Conservation (phyloP, 768 basidiomycete genomes). For the Leucosporidium creatinivorum region DNA sequence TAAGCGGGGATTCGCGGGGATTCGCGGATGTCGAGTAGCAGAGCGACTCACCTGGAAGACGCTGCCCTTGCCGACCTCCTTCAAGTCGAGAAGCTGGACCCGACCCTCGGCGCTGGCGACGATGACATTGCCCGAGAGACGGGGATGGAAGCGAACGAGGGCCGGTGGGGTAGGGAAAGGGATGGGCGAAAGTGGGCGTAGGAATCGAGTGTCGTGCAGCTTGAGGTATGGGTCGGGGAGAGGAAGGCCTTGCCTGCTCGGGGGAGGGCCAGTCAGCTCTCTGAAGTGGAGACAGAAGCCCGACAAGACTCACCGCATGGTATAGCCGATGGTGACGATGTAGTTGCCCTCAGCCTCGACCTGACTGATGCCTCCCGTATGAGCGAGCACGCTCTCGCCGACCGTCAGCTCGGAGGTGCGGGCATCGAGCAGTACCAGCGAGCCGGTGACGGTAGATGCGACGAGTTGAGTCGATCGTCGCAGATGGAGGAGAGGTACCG, state of each 20-base stretch:
- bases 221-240: conserved; percentile 87
- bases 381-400: conserved; percentile 63
- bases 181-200: conserved; percentile 74
- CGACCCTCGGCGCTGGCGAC: conserved; percentile 73
- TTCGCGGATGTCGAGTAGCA: fast-evolving
- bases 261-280: background rate
- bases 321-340: conserved; percentile 78
- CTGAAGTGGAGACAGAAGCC: background rate
- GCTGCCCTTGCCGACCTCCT: conserved; percentile 54
- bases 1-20: too few relatives aligned
- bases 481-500: conserved; percentile 22
- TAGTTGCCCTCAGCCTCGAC: conserved; percentile 71
- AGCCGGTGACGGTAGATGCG: conserved; percentile 32
- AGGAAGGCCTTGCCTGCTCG: conserved; percentile 69
- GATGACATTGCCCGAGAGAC: conserved; percentile 62
- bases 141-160: conserved; percentile 73
- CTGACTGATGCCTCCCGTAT: conserved; percentile 72
- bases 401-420: conserved; percentile 51
- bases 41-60: conserved; percentile 63
- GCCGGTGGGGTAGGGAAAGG: conserved; percentile 80
- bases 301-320: conserved; percentile 57
- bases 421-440: conserved; percentile 60
- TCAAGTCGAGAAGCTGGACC: conserved; percentile 74
- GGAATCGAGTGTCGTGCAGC: conserved; percentile 77
- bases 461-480: conserved; percentile 27